Base-by-base conservation (phyloP, 176 grass and related monocot species). In the Coix lacrymajobi region DNA sequence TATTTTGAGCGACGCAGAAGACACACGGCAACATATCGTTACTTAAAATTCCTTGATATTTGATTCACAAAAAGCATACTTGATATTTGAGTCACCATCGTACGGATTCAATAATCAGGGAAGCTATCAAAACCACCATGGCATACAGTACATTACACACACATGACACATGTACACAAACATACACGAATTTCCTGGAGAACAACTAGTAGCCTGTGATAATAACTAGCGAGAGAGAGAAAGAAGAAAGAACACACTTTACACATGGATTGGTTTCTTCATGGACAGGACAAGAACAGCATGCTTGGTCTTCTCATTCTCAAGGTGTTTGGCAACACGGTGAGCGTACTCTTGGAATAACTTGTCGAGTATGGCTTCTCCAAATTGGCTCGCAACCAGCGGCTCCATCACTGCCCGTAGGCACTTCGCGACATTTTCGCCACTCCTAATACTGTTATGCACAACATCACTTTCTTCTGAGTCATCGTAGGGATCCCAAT, bases 291-390 rank as follows among this genome's bases (percentile, higher is more conserved):
- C 61, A 10, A 93, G 58, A 11, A 87, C 19, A 0, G 77, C 62
- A 51, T 79, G 14, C 6, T 87, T 91, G 11, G 73, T 77, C 24
- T 93, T 91, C 77, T 91, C 80, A 25, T 82, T 87, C 11, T 79
- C 34, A 3, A 96, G 80, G 54, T 90, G 90, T n/a, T 34, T 41
- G 0, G 73, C 43, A 14, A 91, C 67, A 62, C 83, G 85, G 1
- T 20, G 65, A 0, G 75, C 68, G 34, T 84, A 92, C 57, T 73
- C 69, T 17, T 64, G 8, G 22, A 96, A 96, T 2, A 96, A 62
- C 29, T 26, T 57, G 43, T 96, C 83, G 0, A 96, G n/a, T 49
- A 93, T 83, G 19, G 12, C 4, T 6, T 64, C 44, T 4, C 80
- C 77, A 46, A 96, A 83, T 67, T 89, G 85, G 36, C 66, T 69